These are phyloP conservation scores for Wilcoxina mikolae DNA, from an alignment of 495 filamentous ascomycete species.

Conservation along the genomic window DNA sequence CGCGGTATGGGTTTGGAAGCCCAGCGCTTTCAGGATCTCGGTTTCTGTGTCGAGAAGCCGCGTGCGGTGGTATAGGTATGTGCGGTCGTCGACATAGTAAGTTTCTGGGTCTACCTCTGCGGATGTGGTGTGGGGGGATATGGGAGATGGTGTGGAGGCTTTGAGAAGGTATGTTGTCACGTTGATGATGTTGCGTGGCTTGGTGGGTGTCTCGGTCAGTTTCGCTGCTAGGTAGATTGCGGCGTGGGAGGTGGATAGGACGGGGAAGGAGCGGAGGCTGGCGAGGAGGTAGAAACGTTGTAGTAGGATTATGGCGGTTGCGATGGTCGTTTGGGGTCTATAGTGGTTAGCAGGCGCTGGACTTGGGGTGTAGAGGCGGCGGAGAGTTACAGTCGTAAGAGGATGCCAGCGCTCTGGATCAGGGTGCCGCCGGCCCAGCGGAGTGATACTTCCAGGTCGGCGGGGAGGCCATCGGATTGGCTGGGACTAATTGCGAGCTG, in stretches of 20 bases:
- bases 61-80: constrained; percentile 47
- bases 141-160: constrained; percentile 40
- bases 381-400: constrained; percentile 46
- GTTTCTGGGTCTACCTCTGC: constrained; percentile 35
- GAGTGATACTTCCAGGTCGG: constrained; percentile 60
- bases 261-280: constrained; percentile 10
- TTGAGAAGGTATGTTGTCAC: constrained; percentile 69
- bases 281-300: constrained; percentile 69
- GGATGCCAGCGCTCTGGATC: constrained; percentile 74
- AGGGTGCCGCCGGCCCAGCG: constrained; percentile 56
- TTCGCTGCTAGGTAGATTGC: constrained; percentile 73
- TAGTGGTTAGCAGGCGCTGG: background rate
- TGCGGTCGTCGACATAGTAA: constrained; percentile 60
- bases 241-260: constrained; percentile 66
- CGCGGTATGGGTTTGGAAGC: constrained; percentile 69
- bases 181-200: constrained; percentile 63
- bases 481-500: constrained; percentile 61
- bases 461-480: constrained; percentile 53
- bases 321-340: constrained; percentile 68
- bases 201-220: constrained; percentile 58
- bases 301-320: constrained; percentile 75
- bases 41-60: constrained; percentile 57
- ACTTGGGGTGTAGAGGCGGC: background rate
- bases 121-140: constrained; percentile 36
- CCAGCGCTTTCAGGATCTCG: constrained; percentile 54